Conservation (phyloP, 1,139 yeast genomes). For the Geotrichum klebahnii region DNA sequence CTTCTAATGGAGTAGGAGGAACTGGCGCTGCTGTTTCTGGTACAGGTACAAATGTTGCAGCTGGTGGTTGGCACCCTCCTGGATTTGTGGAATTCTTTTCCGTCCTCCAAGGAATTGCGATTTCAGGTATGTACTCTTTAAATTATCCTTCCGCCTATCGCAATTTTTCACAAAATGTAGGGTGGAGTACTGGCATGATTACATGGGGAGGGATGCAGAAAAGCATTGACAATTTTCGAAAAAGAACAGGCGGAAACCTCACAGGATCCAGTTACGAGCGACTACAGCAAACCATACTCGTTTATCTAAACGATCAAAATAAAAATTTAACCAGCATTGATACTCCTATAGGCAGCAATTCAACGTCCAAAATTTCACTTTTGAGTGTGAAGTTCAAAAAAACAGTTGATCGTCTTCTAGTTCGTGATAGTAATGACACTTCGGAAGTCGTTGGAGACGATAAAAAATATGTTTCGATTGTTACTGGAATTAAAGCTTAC, state of each 20-base stretch:
- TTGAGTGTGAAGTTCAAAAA: background rate
- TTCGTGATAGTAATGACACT: background rate
- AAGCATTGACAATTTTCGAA: slow-evolving; percentile 34
- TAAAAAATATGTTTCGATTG: slow-evolving; percentile 28
- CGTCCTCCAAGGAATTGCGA: slow-evolving; percentile 35
- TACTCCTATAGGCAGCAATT: slow-evolving; percentile 2
- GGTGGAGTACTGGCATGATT: slow-evolving; percentile 37
- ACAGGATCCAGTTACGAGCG: slow-evolving; percentile 27
- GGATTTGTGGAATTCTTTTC: slow-evolving; percentile 30
- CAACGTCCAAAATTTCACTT: too few species aligned
- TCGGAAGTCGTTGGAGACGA: background rate
- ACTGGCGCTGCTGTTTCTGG: slow-evolving; percentile 15
- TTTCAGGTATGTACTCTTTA: slow-evolving; percentile 37
- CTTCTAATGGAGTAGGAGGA: slow-evolving; percentile 23
- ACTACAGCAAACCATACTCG: slow-evolving; percentile 29
- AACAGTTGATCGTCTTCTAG: background rate
- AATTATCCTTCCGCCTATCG: slow-evolving; percentile 36
- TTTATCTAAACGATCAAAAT: slow-evolving; percentile 26
- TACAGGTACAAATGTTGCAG: slow-evolving; percentile 24
- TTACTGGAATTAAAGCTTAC: slow-evolving; percentile 35
- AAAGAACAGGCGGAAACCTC: slow-evolving; percentile 36
- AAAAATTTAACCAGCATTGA: slow-evolving; percentile 10
- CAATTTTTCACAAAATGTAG: slow-evolving; percentile 36
- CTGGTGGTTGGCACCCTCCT: slow-evolving; percentile 32
- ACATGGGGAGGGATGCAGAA: slow-evolving; percentile 36